Conservation (phyloP, 257 asterid species). For the Anisodus acutangulus region DNA sequence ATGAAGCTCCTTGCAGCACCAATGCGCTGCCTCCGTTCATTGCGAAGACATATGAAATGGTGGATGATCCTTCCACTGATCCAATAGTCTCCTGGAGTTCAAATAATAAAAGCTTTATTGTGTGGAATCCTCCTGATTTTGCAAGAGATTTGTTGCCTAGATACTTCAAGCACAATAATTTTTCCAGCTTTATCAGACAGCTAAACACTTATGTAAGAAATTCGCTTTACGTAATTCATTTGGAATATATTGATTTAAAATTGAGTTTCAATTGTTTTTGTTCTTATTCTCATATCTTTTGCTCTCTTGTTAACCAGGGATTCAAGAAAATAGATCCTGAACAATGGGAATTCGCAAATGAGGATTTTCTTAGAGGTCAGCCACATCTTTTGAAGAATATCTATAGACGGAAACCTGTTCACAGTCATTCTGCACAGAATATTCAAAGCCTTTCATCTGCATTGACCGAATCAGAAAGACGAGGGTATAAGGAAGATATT, state of each 20-base stretch:
- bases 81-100: slow-evolving; percentile 78
- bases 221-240: background rate
- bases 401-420: slow-evolving; percentile 91
- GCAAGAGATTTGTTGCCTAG: slow-evolving; percentile 72
- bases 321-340: slow-evolving; percentile 91
- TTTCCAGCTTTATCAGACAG: slow-evolving; percentile 93
- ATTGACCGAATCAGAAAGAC: slow-evolving; percentile 66
- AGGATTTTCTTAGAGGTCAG: slow-evolving; percentile 74
- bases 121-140: slow-evolving; percentile 79
- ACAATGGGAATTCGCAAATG: slow-evolving; percentile 91
- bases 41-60: slow-evolving; percentile 90
- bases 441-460: slow-evolving; percentile 41
- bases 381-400: slow-evolving; percentile 79
- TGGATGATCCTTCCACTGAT: slow-evolving; percentile 73
- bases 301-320: slow-evolving; percentile 53
- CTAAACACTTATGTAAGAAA: slow-evolving; percentile 78
- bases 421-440: slow-evolving; percentile 77
- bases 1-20: slow-evolving; percentile 63
- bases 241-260: background rate
- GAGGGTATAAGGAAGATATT: slow-evolving; percentile 66
- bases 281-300: background rate
- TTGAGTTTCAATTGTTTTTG: background rate
- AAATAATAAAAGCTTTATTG: slow-evolving; percentile 70
- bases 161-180: slow-evolving; percentile 87
- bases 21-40: slow-evolving; percentile 82